phyloP scores from a whole-genome alignment of 2,329 filamentous ascomycete genomes.

The Blastomyces emzantsi region DNA sequence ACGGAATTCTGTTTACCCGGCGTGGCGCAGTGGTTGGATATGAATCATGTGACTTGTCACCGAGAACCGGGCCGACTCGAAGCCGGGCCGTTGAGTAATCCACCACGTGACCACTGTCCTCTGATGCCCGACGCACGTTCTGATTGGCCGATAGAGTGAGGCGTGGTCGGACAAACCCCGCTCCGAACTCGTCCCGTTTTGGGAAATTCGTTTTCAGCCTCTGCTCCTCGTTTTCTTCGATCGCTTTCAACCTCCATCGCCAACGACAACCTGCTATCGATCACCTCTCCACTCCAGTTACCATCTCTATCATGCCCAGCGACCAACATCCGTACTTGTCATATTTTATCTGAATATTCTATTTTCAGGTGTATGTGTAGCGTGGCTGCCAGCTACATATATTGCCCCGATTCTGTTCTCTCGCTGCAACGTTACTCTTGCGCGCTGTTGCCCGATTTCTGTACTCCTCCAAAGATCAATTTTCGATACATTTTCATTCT shows the following conservation, averaged over 20 bases:
- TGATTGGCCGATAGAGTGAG: slow-evolving; percentile 6
- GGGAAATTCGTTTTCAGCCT: slow-evolving; percentile 1
- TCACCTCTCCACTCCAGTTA: not conserved
- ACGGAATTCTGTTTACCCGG: not conserved
- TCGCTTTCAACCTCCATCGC: slow-evolving; percentile 3
- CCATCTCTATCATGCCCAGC: not conserved
- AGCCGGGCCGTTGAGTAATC: too few species aligned
- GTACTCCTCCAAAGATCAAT: not conserved
- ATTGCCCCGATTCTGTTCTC: not conserved
- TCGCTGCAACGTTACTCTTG: slow-evolving; percentile 7
- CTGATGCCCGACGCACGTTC: not conserved
- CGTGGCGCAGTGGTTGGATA: not conserved
- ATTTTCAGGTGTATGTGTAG: slow-evolving; percentile 5
- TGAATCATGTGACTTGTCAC: too few species aligned
- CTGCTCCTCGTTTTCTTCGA: not conserved
- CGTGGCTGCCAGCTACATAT: slow-evolving; percentile 1
- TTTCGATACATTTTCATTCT: not conserved
- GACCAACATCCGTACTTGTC: not conserved
- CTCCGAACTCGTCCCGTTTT: not conserved
- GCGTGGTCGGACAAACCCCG: slow-evolving; percentile 3
- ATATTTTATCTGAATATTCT: not conserved
- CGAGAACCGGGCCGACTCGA: too few species aligned
- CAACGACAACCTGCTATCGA: not conserved
- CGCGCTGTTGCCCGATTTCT: not conserved
- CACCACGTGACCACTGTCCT: not conserved